phyloP scores from a whole-genome alignment of 306 rosid genomes.

The Gynostemma pentaphyllum region DNA sequence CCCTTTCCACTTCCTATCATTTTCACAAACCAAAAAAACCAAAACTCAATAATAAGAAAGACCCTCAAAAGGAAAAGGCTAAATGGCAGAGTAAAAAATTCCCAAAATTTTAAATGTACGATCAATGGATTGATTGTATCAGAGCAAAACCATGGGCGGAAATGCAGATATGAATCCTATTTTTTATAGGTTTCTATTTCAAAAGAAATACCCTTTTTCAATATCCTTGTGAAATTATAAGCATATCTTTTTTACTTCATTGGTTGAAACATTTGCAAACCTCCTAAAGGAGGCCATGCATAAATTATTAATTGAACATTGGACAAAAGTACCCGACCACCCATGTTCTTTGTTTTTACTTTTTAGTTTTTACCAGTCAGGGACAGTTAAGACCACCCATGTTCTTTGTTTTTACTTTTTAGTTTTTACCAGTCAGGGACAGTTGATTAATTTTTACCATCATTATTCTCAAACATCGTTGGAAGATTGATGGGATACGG shows the following conservation, averaged over 20 bases:
- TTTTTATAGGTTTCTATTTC: background rate
- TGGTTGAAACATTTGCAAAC: background rate
- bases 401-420: background rate
- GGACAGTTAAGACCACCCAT: too few relatives aligned
- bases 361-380: background rate
- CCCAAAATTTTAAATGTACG: background rate
- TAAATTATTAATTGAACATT: background rate
- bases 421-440: background rate
- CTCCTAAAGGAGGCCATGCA: background rate
- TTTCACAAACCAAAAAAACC: slow-evolving; percentile 7
- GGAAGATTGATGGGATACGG: too few relatives aligned
- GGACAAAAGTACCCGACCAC: background rate
- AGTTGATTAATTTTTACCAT: too few relatives aligned
- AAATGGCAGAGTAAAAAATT: background rate
- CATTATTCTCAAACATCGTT: too few relatives aligned
- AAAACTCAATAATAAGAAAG: background rate
- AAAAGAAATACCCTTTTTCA: background rate
- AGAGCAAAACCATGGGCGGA: background rate
- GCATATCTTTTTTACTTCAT: background rate
- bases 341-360: background rate
- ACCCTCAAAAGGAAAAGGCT: background rate
- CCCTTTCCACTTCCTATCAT: background rate
- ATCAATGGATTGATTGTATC: background rate
- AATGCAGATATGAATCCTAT: background rate
- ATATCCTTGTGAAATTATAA: background rate